Base-by-base conservation (phyloP, 164 flowering plant species). In the Vitis riparia region DNA sequence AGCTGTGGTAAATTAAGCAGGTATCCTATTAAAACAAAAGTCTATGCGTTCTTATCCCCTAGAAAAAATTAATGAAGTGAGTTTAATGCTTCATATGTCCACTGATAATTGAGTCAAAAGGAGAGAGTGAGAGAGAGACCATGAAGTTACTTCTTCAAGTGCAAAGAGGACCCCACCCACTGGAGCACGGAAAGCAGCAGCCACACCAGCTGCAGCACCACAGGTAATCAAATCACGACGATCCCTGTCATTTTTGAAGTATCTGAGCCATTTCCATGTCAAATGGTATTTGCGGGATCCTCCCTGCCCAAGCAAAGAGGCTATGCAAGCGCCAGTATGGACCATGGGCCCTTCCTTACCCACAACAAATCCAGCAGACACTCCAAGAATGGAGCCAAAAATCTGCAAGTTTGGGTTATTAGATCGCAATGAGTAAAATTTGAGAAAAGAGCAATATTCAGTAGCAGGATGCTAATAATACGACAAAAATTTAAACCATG, bases 271-370 rank as follows among this genome's bases (percentile, higher is more conserved):
- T 76, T 71, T 89, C 97, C 98, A 94, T 5, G 98, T 94, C 75
- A 94, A 78, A 68, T 78, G 89, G 63, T 92, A 89, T 75, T 88
- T 92, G 17, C 86, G 81, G 4, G 98, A 94, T 48, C 98, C 98
- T 37, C 98, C 98, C 71, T 94, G 98, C 11, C 97, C 98, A 49
- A 94, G 92, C 66, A 94, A 83, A 51, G 75, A 72, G 60, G 98
- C 98, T 55, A 94, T 85, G 78, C 98, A 94, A 62, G 98, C 94
- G 59, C 98, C 98, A 7, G 98, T 94, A 71, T 94, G 98, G 23
- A 94, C 98, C 98, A 94, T 94, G 27, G 98, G 98, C 30, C 98
- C 98, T 77, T 89, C 98, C 82, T 94, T 94, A 5, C 98, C 97
- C 62, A 92, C 84, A 77, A 92, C 94, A 85, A 94, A 85, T 73